phyloP scores from a whole-genome alignment of 352 stramenopile species.

The Aphanomyces astaci region DNA sequence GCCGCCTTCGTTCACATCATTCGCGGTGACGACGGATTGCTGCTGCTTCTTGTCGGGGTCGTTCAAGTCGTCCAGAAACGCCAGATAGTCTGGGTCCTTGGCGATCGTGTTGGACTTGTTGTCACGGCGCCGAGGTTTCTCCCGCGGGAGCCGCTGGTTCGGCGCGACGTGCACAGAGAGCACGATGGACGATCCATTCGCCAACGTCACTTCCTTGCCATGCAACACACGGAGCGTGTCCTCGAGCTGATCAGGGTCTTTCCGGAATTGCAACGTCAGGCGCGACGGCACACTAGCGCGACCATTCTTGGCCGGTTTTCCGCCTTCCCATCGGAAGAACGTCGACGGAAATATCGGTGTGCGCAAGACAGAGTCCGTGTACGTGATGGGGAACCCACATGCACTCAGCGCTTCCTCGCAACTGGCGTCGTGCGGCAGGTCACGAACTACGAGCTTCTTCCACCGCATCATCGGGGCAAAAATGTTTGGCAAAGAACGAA shows the following conservation, averaged over 20 bases:
- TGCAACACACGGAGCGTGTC: neutral
- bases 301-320: constrained; percentile 19
- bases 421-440: constrained; percentile 10
- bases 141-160: constrained; percentile 70
- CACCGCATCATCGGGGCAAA: constrained; percentile 11
- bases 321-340: constrained; percentile 18
- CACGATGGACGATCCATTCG: neutral
- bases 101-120: constrained; percentile 67
- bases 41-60: constrained; percentile 60
- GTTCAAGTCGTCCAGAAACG: constrained; percentile 59
- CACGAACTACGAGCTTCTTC: constrained; percentile 23
- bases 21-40: neutral
- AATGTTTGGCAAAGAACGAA: neutral
- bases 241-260: constrained; percentile 14
- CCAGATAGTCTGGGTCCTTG: constrained; percentile 57
- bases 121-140: constrained; percentile 68
- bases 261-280: constrained; percentile 18
- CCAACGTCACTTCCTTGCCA: constrained; percentile 6
- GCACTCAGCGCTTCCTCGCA: constrained; percentile 4
- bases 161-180: constrained; percentile 66
- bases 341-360: neutral
- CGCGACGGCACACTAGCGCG: neutral
- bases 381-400: constrained; percentile 7
- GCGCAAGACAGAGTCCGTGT: neutral
- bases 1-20: neutral